Base-by-base conservation (phyloP, 1,284 basidiomycete species). In the Rhodotorula mucilaginosa region DNA sequence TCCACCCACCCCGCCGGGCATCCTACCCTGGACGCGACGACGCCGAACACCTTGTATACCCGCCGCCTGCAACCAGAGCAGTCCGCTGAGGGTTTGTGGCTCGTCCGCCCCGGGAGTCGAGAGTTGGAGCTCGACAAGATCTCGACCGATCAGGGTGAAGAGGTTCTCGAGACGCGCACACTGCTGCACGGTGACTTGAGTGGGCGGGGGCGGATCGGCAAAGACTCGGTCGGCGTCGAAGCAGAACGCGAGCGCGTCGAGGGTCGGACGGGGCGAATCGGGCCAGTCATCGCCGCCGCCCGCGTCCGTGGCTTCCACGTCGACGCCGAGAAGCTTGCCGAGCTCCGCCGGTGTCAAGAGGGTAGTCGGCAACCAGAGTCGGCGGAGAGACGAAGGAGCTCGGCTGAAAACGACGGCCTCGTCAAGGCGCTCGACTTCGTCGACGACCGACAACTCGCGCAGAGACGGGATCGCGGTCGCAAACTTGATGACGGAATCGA, bases 241-340 rank as follows among this genome's bases (percentile, higher is more conserved):
- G 3, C 64, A 51, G 67, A 71, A 65, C 10, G 65, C 71, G 62
- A 73, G 68, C 10, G 68, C 48, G 54, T n/a, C 19, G 31, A 67
- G 15, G 44, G 49, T 62, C 29, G 29, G 7, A 23, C 6, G 29
- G 2, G 2, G 57, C n/a, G 1, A 26, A 3, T 26, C 12, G 39
- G 21, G 21, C 4, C 4, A 26, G 16, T 49, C 54, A 18, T 52
- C 61, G 26, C 21, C 61, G 26, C 21, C 60, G 2, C n/a, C 8
- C 10, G 23, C 12, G 10, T 29, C 44, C 44, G 16, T 10, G n/a
- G 18, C 19, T 2, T 19, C n/a, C 3, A 26, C 44, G 4, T 48
- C 13, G 34, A 48, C 31, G 19, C 15, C 49, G 34, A 70, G 39
- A 5, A 73, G 59, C 1, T 49, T 19, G 10, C 54, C 48, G 49